Percentiles rank a stretch among this genome's conserved stretches.
phyloP scores from a whole-genome alignment of 108 stramenopile species.

The Bacterosira constricta region DNA sequence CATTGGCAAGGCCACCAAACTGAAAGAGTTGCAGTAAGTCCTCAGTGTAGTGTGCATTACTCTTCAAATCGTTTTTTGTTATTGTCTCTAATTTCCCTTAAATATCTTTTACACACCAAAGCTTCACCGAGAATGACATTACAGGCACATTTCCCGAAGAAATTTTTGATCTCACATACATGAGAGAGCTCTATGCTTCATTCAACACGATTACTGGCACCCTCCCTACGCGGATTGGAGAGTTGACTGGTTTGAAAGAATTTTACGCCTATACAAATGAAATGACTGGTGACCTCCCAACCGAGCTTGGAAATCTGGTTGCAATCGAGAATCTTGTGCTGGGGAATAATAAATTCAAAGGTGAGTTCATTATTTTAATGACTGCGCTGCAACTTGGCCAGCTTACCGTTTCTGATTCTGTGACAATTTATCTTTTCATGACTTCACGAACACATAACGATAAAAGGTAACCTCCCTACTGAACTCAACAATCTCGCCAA shows the following conservation, averaged over 20 bases:
- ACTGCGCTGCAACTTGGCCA: not conserved
- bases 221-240: conserved; percentile 46
- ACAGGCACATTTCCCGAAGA: conserved; percentile 61
- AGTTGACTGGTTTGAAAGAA: conserved; percentile 44
- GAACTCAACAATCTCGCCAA: conserved; percentile 46
- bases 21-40: conserved; percentile 58
- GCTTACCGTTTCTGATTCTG: no score
- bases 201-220: conserved; percentile 60
- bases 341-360: conserved; percentile 37
- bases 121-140: conserved; percentile 62
- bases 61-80: no score
- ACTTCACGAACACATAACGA: no score
- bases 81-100: not conserved
- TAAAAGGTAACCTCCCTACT: conserved; percentile 37
- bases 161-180: conserved; percentile 44
- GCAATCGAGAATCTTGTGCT: conserved; percentile 36
- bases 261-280: conserved; percentile 55
- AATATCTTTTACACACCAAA: not conserved
- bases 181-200: conserved; percentile 58
- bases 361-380: not conserved
- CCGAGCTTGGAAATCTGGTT: conserved; percentile 48
- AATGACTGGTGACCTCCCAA: conserved; percentile 64
- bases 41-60: not conserved
- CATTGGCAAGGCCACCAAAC: conserved; percentile 39
- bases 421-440: no score